A percentile compares a stretch with the other conserved stretches of the same genome.
Conservation (phyloP, 2,329 filamentous ascomycete genomes). For the Colletotrichum lindemuthianum region DNA sequence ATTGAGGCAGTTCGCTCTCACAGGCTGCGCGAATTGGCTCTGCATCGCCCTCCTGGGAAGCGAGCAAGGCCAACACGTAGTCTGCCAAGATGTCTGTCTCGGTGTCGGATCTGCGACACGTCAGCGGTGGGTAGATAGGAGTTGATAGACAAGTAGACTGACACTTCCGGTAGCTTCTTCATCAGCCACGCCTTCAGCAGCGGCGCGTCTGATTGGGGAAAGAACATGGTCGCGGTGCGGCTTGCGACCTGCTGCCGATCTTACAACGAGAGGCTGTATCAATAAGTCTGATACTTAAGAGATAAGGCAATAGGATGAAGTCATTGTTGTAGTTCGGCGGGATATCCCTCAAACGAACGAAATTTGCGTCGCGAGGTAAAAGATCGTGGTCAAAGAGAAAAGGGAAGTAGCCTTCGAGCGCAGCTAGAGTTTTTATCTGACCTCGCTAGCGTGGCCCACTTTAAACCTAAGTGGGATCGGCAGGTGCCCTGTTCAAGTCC, state of each 20-base stretch:
- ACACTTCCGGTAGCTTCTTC: slow-evolving; percentile 51
- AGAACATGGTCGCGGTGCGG: slow-evolving; percentile 61
- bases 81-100: slow-evolving; percentile 85
- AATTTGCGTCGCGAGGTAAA: slow-evolving; percentile 6
- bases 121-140: neutral
- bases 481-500: neutral
- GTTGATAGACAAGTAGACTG: neutral
- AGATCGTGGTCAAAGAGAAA: slow-evolving; percentile 1
- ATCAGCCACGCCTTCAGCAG: slow-evolving; percentile 81
- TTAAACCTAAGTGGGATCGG: slow-evolving; percentile 32
- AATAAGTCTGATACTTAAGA: slow-evolving; percentile 31
- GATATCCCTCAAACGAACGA: slow-evolving; percentile 26
- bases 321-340: slow-evolving; percentile 32
- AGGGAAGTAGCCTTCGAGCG: neutral
- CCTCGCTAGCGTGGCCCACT: slow-evolving; percentile 29
- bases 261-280: slow-evolving; percentile 12
- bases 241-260: slow-evolving; percentile 5
- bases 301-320: neutral
- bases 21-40: slow-evolving; percentile 74
- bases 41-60: slow-evolving; percentile 70
- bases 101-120: slow-evolving; percentile 72
- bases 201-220: slow-evolving; percentile 69
- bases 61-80: slow-evolving; percentile 82
- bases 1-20: slow-evolving; percentile 78
- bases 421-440: slow-evolving; percentile 32